These are phyloP conservation scores for Opeltia flavorubescens DNA, from an alignment of 495 filamentous ascomycete genomes.

Conservation along the genomic window DNA sequence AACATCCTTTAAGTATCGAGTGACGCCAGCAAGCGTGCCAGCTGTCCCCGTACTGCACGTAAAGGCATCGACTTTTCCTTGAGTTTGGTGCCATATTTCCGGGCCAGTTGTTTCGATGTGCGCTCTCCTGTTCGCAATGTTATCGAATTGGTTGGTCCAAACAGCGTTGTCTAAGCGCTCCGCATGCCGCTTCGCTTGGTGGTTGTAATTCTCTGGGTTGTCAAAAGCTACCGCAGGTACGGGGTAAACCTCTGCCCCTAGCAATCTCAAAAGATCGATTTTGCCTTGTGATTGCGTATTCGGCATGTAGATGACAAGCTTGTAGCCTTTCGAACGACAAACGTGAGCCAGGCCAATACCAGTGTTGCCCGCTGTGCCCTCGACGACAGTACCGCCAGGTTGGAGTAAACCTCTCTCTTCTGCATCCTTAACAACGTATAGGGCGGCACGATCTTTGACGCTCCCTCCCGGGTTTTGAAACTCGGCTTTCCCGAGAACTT, in stretches of 20 bases:
- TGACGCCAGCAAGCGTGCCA: slow-evolving; percentile 81
- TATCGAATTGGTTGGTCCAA: slow-evolving; percentile 99
- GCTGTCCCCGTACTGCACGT: slow-evolving; percentile 90
- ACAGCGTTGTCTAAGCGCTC: slow-evolving; percentile 77
- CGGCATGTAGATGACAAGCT: slow-evolving; percentile 97
- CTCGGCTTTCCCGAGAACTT: slow-evolving; percentile 90
- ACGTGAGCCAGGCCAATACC: slow-evolving; percentile 97
- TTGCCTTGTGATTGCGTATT: slow-evolving; percentile 97
- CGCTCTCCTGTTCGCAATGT: slow-evolving; percentile 80
- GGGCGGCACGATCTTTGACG: slow-evolving; percentile 90
- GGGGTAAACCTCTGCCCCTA: slow-evolving; percentile 96
- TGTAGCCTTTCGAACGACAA: slow-evolving; percentile 84
- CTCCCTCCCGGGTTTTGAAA: slow-evolving; percentile 97
- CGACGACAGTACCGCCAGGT: slow-evolving; percentile 86
- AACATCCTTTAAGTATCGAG: slow-evolving; percentile 74
- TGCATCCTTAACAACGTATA: slow-evolving; percentile 87
- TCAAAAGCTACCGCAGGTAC: slow-evolving; percentile 95
- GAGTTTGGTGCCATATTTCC: slow-evolving; percentile 93
- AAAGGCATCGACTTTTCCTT: slow-evolving; percentile 79
- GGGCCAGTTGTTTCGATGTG: slow-evolving; percentile 96
- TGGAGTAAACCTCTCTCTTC: slow-evolving; percentile 71
- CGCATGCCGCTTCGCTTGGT: slow-evolving; percentile 81
- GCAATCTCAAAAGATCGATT: slow-evolving; percentile 77
- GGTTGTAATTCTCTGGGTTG: slow-evolving; percentile 93
- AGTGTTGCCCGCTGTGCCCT: slow-evolving; percentile 95